phyloP scores from a whole-genome alignment of 208 protist genomes.

The Phytomonas francai region DNA sequence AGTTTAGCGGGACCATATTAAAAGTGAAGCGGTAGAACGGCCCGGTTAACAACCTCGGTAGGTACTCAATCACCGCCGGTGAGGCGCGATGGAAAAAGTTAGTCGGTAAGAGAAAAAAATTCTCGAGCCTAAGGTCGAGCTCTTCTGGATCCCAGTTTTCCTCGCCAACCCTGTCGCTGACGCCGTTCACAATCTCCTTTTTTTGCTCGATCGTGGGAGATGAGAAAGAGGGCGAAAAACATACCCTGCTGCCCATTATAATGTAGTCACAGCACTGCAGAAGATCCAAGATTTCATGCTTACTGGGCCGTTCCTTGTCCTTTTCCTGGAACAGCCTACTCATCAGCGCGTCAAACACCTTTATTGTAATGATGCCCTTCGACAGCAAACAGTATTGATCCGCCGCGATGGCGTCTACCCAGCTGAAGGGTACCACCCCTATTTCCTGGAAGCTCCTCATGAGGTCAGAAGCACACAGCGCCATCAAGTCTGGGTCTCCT shows the following conservation, averaged over 20 bases:
- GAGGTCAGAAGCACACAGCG: neutral
- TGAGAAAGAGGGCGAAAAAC: slow-evolving; percentile 5
- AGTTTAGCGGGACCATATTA: slow-evolving; percentile 59
- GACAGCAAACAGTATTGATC: slow-evolving; percentile 4
- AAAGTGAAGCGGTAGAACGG: slow-evolving; percentile 81
- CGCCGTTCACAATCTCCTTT: neutral
- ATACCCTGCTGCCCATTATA: slow-evolving; percentile 20
- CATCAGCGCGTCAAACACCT: neutral
- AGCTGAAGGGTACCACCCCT: neutral
- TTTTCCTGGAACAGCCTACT: neutral
- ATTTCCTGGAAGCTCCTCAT: neutral
- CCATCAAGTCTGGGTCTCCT: slow-evolving; percentile 5
- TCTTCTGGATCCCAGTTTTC: slow-evolving; percentile 4
- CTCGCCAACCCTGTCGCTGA: neutral
- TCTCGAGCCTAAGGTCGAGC: slow-evolving; percentile 18
- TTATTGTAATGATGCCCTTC: neutral
- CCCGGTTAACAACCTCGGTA: slow-evolving; percentile 56
- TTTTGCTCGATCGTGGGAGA: neutral
- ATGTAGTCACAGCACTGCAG: slow-evolving; percentile 18
- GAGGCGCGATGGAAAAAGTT: slow-evolving; percentile 37
- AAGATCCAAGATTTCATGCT: slow-evolving; percentile 15
- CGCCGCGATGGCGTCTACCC: neutral
- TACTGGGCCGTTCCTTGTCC: neutral
- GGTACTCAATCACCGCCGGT: slow-evolving; percentile 39
- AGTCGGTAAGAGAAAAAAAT: slow-evolving; percentile 57